Evolutionary conservation across 2,329 filamentous ascomycete genomes (phyloP), one percentile per base, ranked within the genome.

Genomic region (Canariomyces notabilis): DNA sequence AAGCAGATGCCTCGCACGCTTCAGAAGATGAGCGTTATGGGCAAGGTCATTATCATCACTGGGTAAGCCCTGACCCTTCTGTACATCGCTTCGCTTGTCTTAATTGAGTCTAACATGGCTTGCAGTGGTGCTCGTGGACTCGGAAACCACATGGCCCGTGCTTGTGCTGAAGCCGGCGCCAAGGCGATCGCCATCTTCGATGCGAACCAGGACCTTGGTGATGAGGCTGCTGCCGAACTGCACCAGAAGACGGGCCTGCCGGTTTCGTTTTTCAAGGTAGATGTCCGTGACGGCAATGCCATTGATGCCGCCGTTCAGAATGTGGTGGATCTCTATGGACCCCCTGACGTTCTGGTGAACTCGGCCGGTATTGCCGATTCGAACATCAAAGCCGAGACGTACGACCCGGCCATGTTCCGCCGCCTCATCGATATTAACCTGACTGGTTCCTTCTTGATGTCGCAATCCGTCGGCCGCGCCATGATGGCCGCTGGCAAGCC

Each of bases 391-490:
- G 85, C 85, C 40, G 86, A 89, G 74, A 80, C 74, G 16, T 89
- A 90, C 69, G 80, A 87, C 62, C 75, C 78, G 21, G 78, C 82
- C 64, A 87, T 85, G 76, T 90, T 88, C 76, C 82, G 84, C 39
- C 80, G 81, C 46, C 77, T 89, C 26, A 82, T 90, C 58, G 85
- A 90, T 64, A 89, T 90, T 73, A 91, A 90, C 75, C 70, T 89
- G 31, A 89, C 79, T 7, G 87, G 87, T 43, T 83, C 83, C 4
- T 90, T 90, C 76, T 72, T 89, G 54, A 82, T 87, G 73, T 76
- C 83, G 15, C 84, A 89, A 68, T 71, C 83, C n/a, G 78, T 85
- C 19, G 83, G 81, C 34, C 79, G 79, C 45, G 72, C 78, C 58
- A 89, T 89, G 83, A 89, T 89, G 68, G 71, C 74, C n/a, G 77